Evolutionary conservation across 805 yeast genomes (phyloP).

Genomic region (Candida orba): DNA sequence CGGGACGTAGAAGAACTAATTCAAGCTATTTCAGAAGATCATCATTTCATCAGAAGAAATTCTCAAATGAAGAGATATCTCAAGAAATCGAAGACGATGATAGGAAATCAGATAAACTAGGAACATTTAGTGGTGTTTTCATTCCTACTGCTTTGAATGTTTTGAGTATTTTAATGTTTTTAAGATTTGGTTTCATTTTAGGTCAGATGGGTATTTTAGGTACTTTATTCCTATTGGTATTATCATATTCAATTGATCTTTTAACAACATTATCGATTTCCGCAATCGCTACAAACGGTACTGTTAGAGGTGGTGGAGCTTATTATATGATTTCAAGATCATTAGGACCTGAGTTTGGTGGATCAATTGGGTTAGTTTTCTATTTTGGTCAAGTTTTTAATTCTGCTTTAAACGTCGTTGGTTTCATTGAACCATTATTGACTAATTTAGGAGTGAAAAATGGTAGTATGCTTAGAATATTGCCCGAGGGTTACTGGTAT

Average conservation of each 20-base stretch:
- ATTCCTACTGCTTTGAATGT: constrained; percentile 92
- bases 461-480: constrained; percentile 48
- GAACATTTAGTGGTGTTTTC: constrained; percentile 84
- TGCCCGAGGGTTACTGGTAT: constrained; percentile 70
- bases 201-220: constrained; percentile 94
- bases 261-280: constrained; percentile 85
- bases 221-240: constrained; percentile 52
- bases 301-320: constrained; percentile 97
- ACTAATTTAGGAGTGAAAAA: constrained; percentile 60
- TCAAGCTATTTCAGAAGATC: constrained; percentile 24
- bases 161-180: constrained; percentile 86
- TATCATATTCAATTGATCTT: constrained; percentile 75
- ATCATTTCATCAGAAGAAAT: constrained; percentile 1
- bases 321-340: constrained; percentile 95
- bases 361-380: constrained; percentile 91
- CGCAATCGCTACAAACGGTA: constrained; percentile 96
- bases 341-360: constrained; percentile 97
- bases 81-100: constrained; percentile 24
- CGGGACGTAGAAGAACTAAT: constrained; percentile 4
- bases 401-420: constrained; percentile 89
- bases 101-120: constrained; percentile 43
- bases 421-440: constrained; percentile 85
- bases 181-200: constrained; percentile 89
- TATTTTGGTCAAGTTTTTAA: constrained; percentile 92
- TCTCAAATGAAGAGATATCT: not conserved